phyloP scores from a whole-genome alignment of 345 rosid species.

The Aquilaria sinensis region DNA sequence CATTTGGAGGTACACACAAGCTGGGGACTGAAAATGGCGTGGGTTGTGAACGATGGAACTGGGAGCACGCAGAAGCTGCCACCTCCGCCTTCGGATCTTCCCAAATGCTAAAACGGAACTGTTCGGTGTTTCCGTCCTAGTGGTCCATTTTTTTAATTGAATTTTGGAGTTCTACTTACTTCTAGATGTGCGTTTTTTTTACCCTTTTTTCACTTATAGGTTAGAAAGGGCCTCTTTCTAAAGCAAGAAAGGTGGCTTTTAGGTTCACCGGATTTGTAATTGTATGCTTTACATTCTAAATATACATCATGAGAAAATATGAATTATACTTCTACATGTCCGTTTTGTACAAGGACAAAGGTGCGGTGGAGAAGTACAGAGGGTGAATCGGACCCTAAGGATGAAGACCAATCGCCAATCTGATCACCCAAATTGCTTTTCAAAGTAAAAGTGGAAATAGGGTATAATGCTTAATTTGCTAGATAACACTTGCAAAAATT shows the following conservation, averaged over 20 bases:
- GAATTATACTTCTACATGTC: no score
- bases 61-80: slow-evolving; percentile 35
- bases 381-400: no score
- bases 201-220: no score
- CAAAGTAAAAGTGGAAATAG: no score
- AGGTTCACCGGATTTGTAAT: background rate
- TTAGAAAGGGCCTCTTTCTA: background rate
- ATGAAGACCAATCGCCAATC: no score
- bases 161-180: slow-evolving; percentile 10
- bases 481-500: no score
- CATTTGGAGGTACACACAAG: slow-evolving; percentile 50
- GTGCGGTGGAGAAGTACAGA: no score
- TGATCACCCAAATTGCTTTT: no score
- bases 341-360: no score
- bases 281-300: no score
- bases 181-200: background rate
- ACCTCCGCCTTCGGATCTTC: slow-evolving; percentile 52
- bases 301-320: no score
- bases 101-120: slow-evolving; percentile 26
- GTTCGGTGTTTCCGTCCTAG: background rate
- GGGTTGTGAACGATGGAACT: slow-evolving; percentile 45
- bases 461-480: no score
- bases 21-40: slow-evolving; percentile 63
- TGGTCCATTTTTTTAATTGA: background rate
- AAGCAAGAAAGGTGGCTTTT: background rate